phyloP scores from a whole-genome alignment of 2,329 filamentous ascomycete genomes.

The Venturia effusa region DNA sequence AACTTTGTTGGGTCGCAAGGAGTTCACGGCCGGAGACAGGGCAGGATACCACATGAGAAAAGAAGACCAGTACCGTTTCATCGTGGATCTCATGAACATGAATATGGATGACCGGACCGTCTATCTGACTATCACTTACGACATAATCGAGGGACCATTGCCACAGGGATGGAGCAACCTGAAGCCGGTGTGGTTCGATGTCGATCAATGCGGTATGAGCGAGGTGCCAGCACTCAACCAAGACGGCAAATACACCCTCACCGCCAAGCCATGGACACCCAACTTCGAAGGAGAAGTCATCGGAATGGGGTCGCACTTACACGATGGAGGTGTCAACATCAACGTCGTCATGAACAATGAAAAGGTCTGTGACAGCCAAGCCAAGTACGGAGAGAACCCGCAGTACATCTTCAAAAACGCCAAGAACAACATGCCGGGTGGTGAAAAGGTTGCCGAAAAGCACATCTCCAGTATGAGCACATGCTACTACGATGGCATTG shows the following conservation, averaged over 20 bases:
- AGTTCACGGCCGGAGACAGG: background rate
- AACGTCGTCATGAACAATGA: background rate
- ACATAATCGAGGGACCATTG: constrained; percentile 4
- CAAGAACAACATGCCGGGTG: too few relatives aligned
- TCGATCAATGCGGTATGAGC: background rate
- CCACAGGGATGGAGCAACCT: constrained; percentile 7
- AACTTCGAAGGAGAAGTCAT: constrained; percentile 1
- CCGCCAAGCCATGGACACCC: constrained; percentile 6
- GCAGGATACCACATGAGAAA: background rate
- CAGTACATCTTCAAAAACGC: too few relatives aligned
- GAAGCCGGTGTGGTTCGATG: constrained; percentile 5
- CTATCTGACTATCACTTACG: constrained; percentile 9
- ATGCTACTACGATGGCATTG: background rate
- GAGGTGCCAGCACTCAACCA: background rate
- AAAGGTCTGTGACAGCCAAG: background rate
- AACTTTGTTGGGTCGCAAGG: too few relatives aligned
- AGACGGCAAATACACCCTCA: background rate
- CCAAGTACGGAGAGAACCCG: background rate
- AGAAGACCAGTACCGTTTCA: constrained; percentile 1
- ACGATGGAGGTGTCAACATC: constrained; percentile 5
- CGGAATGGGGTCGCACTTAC: constrained; percentile 3
- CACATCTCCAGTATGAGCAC: constrained; percentile 10
- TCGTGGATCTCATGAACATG: constrained; percentile 11
- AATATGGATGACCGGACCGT: constrained; percentile 11
- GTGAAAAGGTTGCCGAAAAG: too few relatives aligned